Percentiles rank a stretch among this genome's conserved stretches.
These are phyloP conservation scores for Centaurea solstitialis DNA, from an alignment of 129 eudicot genomes.

Conservation along the genomic window DNA sequence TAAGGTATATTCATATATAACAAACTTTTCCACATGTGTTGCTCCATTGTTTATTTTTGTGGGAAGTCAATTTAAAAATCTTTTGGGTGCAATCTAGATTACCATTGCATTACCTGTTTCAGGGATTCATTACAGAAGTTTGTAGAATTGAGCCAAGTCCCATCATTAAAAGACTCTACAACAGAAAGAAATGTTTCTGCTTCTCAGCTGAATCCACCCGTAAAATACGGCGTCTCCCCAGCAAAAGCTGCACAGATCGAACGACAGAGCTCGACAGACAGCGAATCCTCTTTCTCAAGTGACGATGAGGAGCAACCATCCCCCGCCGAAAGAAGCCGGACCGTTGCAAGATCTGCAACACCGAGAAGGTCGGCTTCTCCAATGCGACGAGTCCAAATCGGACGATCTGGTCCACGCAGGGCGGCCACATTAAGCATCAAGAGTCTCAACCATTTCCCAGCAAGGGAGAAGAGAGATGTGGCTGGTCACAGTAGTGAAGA, in stretches of 20 bases:
- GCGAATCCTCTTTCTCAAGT: conserved; percentile 76
- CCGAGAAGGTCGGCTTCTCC: conserved; percentile 99
- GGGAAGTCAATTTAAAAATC: not conserved
- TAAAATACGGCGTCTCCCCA: conserved; percentile 82
- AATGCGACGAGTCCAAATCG: conserved; percentile 92
- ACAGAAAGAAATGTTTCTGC: conserved; percentile 23
- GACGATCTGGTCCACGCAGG: conserved; percentile 88
- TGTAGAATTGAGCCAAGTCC: conserved; percentile 37
- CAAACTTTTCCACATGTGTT: not conserved
- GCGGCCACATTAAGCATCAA: conserved; percentile 76
- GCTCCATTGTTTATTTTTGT: not conserved
- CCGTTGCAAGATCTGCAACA: conserved; percentile 65
- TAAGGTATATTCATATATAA: conserved; percentile 50
- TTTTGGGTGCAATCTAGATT: conserved; percentile 3
- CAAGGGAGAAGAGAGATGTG: conserved; percentile 61
- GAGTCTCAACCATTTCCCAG: conserved; percentile 64
- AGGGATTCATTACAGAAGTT: conserved; percentile 64
- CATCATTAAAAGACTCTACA: conserved; percentile 28
- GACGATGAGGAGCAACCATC: conserved; percentile 86
- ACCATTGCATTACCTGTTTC: conserved; percentile 29
- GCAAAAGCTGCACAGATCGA: conserved; percentile 93
- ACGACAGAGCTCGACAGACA: conserved; percentile 80
- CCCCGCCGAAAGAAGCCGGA: conserved; percentile 74
- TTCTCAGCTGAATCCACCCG: conserved; percentile 49
- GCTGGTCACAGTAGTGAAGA: conserved; percentile 54